A percentile compares a stretch with the other conserved stretches of the same genome.
Evolutionary conservation across 176 grass and related monocot genomes (phyloP).

Genomic region (Oryza meridionalis): DNA sequence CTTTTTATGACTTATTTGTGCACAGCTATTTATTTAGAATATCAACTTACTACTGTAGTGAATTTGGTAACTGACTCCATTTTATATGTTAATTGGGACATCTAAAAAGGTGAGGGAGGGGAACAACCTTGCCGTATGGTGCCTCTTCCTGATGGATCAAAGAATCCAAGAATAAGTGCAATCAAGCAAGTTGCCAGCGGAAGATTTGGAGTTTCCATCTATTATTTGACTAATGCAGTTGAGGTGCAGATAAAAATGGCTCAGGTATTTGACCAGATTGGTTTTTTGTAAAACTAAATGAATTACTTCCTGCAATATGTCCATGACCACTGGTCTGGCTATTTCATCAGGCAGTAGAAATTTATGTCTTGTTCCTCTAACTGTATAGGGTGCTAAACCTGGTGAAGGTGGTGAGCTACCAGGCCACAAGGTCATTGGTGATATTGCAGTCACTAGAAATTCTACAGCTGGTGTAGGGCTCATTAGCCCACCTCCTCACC

Average conservation of each 20-base stretch:
- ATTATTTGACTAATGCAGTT: slow-evolving; percentile 63
- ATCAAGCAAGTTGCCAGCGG: slow-evolving; percentile 78
- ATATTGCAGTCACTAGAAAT: slow-evolving; percentile 64
- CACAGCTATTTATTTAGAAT: background rate
- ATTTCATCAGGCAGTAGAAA: background rate
- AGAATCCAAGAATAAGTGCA: slow-evolving; percentile 61
- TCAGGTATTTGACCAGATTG: slow-evolving; percentile 56
- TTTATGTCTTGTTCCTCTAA: background rate
- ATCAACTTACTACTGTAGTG: background rate
- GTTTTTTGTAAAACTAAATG: background rate
- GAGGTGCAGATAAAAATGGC: slow-evolving; percentile 90
- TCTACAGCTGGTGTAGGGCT: slow-evolving; percentile 76
- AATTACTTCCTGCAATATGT: background rate
- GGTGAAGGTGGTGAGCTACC: slow-evolving; percentile 77
- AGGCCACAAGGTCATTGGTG: slow-evolving; percentile 66
- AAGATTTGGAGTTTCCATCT: slow-evolving; percentile 69
- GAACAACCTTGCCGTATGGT: slow-evolving; percentile 68
- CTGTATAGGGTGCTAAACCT: slow-evolving; percentile 64
- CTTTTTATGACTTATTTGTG: background rate
- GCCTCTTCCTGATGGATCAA: slow-evolving; percentile 58
- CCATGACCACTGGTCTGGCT: background rate
- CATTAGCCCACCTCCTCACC: slow-evolving; percentile 78
- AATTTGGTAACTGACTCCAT: slow-evolving; percentile 30
- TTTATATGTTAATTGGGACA: slow-evolving; percentile 29
- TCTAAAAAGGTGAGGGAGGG: slow-evolving; percentile 65